Percentiles rank a stretch among this genome's conserved stretches.
phyloP scores from a whole-genome alignment of 257 asterid species.

The Jacaranda copaia region DNA sequence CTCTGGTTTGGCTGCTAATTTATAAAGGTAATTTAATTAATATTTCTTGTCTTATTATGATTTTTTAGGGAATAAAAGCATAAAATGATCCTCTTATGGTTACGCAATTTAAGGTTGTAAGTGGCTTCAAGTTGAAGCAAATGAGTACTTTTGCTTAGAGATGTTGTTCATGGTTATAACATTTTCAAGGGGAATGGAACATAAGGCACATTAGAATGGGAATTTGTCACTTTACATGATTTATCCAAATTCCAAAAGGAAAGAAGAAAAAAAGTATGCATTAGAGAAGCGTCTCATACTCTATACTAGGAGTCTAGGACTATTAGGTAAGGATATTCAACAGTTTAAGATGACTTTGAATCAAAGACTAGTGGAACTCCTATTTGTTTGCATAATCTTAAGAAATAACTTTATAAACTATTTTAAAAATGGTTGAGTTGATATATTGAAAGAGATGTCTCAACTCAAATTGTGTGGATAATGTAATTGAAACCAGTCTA shows the following conservation, averaged over 20 bases:
- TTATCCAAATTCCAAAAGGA: not conserved
- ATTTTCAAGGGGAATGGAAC: conserved; percentile 36
- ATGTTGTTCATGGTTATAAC: conserved; percentile 36
- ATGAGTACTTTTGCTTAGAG: conserved; percentile 57
- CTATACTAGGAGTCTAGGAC: too few species aligned
- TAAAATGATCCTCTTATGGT: not conserved
- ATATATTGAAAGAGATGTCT: too few species aligned
- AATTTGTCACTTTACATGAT: conserved; percentile 52
- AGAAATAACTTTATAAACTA: too few species aligned
- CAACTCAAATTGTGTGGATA: too few species aligned
- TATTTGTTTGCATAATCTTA: too few species aligned
- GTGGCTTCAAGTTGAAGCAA: conserved; percentile 74
- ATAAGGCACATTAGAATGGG: conserved; percentile 44
- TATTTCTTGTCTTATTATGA: not conserved
- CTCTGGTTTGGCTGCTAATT: conserved; percentile 8
- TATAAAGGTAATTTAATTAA: not conserved
- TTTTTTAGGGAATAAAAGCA: conserved; percentile 1
- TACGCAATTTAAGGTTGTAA: conserved; percentile 43
- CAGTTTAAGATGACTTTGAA: too few species aligned
- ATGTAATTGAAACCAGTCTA: too few species aligned
- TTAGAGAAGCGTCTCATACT: too few species aligned
- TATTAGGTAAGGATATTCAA: too few species aligned
- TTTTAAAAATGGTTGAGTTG: too few species aligned
- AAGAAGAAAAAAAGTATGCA: too few species aligned
- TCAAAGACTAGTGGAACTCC: too few species aligned